Evolutionary conservation across 1,284 basidiomycete species (phyloP), one percentile per base, ranked within the genome.

Genomic region (Moesziomyces sp.): DNA sequence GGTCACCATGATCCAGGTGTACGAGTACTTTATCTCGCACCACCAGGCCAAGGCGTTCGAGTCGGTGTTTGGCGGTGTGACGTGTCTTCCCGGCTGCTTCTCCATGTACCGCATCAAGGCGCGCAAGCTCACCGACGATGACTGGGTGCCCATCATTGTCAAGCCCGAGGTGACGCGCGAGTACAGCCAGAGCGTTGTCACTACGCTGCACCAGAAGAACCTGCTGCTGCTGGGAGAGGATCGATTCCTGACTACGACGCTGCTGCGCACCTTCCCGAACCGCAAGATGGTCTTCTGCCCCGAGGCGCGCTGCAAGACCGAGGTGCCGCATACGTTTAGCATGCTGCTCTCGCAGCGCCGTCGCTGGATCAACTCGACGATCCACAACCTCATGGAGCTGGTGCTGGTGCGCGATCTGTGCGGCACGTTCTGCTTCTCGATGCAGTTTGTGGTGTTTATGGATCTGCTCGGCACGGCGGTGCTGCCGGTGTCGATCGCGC

Each of bases 231-330:
- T 99, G 26, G 97, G 97, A 74, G 97, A 99, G 87, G 97, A 99
- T 89, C 93, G 97, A 40, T 99, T 99, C 88, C 86, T 99, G 58
- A 97, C 78, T 3, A 84, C 82, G 2, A 74, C 77, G 18, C 46
- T 84, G 52, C 87, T 99, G 23, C 91, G 96, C 33, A 96, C 96
- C 3, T 99, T 99, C 87, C 97, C 97, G 18, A 77, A 80, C 47
- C 90, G 97, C 73, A 98, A 98, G 86, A 99, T 99, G 93, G 93
- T 99, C 89, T 99, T 99, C 86, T 89, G 97, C 58, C 97, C 97
- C 0, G 93, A 98, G 85, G 97, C 97, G 4, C 89, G 90, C 65
- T 99, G 97, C 85, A 88, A 94, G 71, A 99, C 97, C 16, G 90
- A 99, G 80, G 97, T 94, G 24, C 97, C 97, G 9, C 94, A 99